These are phyloP conservation scores for Suillus fuscotomentosus DNA, from an alignment of 768 basidiomycete species.

Conservation along the genomic window DNA sequence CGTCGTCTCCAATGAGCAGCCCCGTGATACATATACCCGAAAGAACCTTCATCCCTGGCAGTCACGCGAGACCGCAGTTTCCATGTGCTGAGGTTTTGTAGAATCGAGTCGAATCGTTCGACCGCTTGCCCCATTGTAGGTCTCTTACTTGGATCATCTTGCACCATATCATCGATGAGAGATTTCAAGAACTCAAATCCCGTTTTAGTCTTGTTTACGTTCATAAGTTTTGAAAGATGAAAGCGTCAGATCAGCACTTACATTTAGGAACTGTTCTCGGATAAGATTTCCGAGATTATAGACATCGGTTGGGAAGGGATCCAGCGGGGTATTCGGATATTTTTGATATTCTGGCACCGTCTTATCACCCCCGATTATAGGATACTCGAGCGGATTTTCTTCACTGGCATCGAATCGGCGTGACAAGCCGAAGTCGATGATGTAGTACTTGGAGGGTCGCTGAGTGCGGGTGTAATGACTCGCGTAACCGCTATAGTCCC, in stretches of 20 bases:
- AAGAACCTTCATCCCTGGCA: conserved; percentile 10
- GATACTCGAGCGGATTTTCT: conserved; percentile 22
- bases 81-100: conserved; percentile 3
- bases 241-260: conserved; percentile 6
- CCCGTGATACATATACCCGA: conserved; percentile 12
- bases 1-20: conserved; percentile 26
- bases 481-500: conserved; percentile 19
- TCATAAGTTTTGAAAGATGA: not conserved
- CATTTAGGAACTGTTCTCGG: conserved; percentile 30
- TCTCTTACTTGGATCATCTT: conserved; percentile 20
- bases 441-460: conserved; percentile 29
- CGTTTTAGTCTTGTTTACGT: not conserved
- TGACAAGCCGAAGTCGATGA: conserved; percentile 39
- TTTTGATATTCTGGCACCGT: conserved; percentile 38
- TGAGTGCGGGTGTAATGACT: conserved; percentile 29
- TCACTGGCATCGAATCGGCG: conserved; percentile 26
- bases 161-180: conserved; percentile 19
- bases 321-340: conserved; percentile 14
- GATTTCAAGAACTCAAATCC: conserved; percentile 24
- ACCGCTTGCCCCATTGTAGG: conserved; percentile 23
- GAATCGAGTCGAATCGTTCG: conserved; percentile 16
- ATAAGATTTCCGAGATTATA: conserved; percentile 43
- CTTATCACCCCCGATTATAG: conserved; percentile 41
- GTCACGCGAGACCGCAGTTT: conserved; percentile 30
- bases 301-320: conserved; percentile 45